Percentiles rank a stretch among this genome's conserved stretches.
Evolutionary conservation across 1,284 basidiomycete species (phyloP).

Genomic region (Clitocybe nebularis): DNA sequence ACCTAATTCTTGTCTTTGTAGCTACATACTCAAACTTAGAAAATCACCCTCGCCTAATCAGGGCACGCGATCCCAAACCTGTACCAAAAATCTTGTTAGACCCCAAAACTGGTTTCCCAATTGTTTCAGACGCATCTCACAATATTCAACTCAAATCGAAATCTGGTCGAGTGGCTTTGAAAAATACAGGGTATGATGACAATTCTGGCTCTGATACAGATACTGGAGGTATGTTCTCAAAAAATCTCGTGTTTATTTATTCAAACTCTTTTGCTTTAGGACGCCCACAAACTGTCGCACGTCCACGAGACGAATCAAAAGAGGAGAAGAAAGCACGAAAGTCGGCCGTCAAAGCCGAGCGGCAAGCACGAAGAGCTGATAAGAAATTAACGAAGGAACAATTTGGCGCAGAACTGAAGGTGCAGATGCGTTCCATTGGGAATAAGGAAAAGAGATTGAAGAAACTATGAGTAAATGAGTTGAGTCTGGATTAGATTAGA

Average conservation of each 20-base stretch:
- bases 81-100: slow-evolving; percentile 69
- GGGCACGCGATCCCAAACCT: slow-evolving; percentile 51
- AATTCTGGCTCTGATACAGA: slow-evolving; percentile 32
- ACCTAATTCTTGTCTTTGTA: slow-evolving; percentile 32
- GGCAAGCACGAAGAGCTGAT: slow-evolving; percentile 70
- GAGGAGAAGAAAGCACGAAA: slow-evolving; percentile 91
- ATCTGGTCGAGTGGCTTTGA: slow-evolving; percentile 15
- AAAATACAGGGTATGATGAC: slow-evolving; percentile 22
- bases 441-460: slow-evolving; percentile 42
- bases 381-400: slow-evolving; percentile 80
- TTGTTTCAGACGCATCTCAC: slow-evolving; percentile 32
- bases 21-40: slow-evolving; percentile 95
- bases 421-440: slow-evolving; percentile 57
- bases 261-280: slow-evolving; percentile 22
- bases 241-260: background rate
- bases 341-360: slow-evolving; percentile 79
- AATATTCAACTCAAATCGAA: slow-evolving; percentile 14
- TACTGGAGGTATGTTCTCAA: slow-evolving; percentile 14
- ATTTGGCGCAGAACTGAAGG: slow-evolving; percentile 72
- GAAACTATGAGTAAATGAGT: slow-evolving; percentile 30
- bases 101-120: slow-evolving; percentile 72
- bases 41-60: slow-evolving; percentile 88
- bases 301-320: slow-evolving; percentile 75
- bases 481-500: slow-evolving; percentile 11
- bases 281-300: slow-evolving; percentile 49